Evolutionary conservation across 768 basidiomycete genomes (phyloP).

Genomic region (Pleurotus giganteus): DNA sequence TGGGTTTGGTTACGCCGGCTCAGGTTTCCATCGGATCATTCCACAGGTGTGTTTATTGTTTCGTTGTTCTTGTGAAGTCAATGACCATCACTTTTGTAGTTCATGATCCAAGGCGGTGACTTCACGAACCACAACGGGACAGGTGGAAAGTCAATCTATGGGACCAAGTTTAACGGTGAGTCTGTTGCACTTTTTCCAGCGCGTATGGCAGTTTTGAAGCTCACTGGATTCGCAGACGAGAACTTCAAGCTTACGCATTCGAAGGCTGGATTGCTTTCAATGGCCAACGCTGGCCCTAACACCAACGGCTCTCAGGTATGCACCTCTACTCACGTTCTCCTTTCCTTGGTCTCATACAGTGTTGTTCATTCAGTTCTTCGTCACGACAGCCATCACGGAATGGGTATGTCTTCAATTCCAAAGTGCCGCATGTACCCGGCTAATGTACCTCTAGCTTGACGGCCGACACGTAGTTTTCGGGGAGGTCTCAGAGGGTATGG

Average conservation of each 20-base stretch:
- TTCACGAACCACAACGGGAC: slow-evolving; percentile 71
- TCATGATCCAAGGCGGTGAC: slow-evolving; percentile 92
- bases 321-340: background rate
- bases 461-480: slow-evolving; percentile 73
- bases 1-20: slow-evolving; percentile 72
- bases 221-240: slow-evolving; percentile 52
- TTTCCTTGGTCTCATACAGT: background rate
- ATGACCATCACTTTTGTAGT: slow-evolving; percentile 31
- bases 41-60: slow-evolving; percentile 31
- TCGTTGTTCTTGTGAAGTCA: background rate
- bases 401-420: slow-evolving; percentile 41
- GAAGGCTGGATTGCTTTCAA: slow-evolving; percentile 62
- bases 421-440: background rate
- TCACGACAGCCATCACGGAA: slow-evolving; percentile 68
- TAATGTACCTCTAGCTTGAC: slow-evolving; percentile 41
- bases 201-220: background rate
- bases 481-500: slow-evolving; percentile 59
- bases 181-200: slow-evolving; percentile 6
- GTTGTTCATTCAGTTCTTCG: slow-evolving; percentile 54
- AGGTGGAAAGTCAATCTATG: slow-evolving; percentile 81
- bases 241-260: slow-evolving; percentile 75
- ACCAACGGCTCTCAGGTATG: slow-evolving; percentile 78
- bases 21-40: slow-evolving; percentile 79
- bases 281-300: slow-evolving; percentile 84
- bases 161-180: slow-evolving; percentile 62